Evolutionary conservation across 129 eudicot genomes (phyloP), one percentile per base, ranked within the genome.

Genomic region (Deinandra increscens): DNA sequence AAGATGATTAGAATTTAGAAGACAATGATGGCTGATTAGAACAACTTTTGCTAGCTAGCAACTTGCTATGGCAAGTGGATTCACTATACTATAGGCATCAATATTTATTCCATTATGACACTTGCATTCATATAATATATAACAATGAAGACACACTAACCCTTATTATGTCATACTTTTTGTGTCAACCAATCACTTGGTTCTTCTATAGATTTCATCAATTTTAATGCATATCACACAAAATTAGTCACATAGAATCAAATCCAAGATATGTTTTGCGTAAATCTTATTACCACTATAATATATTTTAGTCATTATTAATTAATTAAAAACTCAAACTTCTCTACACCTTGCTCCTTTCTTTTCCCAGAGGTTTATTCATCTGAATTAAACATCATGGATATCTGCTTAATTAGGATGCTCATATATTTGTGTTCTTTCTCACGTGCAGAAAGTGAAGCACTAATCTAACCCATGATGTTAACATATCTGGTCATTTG

Each of bases 21-120:
- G n/a, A 50, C 39, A 29, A 43, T 34, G 13, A 18, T 31, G 48
- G 65, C 66, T 75, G 19, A 49, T 26, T 26, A 26, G 1, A 26
- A 56, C 13, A 60, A 46, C 60, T 51, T 10, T 29, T 61, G 68
- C 13, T 58, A 26, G 68, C 13, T 58, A 26, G 53, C 80, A 75
- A 75, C 80, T 67, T 68, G 68, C 62, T 44, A 56, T 19, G n/a
- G 36, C 69, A 76, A 76, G 75, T 76, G 74, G 74, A 55, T 75
- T 33, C 19, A 23, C 34, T 67, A 38, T 20, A 8, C 34, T 20
- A 23, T 46, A 60, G 55, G 80, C 64, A 76, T 69, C 62, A 23
- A 55, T 55, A n/a, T n/a, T n/a, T n/a, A n/a, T 33, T 26, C 63
- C 38, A 56, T 26, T 31, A 13, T 26, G 18, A 6, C 38, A 56